Percentiles rank a stretch among this genome's conserved stretches.
phyloP scores from a whole-genome alignment of 1,139 yeast genomes.

The Blastobotrys arbuscula region DNA sequence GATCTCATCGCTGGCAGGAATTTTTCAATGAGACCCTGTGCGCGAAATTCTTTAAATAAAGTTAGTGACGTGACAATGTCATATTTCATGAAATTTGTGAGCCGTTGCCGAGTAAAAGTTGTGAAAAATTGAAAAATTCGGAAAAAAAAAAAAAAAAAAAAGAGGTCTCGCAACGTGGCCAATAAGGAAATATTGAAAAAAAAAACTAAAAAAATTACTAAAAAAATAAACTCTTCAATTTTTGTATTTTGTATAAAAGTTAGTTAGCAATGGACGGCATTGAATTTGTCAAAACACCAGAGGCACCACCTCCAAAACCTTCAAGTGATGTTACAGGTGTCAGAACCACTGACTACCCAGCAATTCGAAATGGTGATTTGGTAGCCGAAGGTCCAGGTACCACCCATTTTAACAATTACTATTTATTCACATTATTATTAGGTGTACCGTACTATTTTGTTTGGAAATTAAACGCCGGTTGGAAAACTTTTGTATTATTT shows the following conservation, averaged over 20 bases:
- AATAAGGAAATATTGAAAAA: no score
- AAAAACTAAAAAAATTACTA: no score
- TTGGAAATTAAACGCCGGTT: slow-evolving; percentile 68
- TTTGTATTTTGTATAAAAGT: not conserved
- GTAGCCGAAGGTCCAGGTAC: slow-evolving; percentile 93
- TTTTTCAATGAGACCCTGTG: no score
- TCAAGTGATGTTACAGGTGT: slow-evolving; percentile 51
- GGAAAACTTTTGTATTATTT: slow-evolving; percentile 50
- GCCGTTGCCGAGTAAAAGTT: no score
- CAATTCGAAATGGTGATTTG: slow-evolving; percentile 79
- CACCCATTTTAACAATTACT: slow-evolving; percentile 61
- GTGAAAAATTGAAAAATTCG: not conserved
- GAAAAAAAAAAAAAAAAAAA: not conserved
- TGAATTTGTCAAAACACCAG: slow-evolving; percentile 56
- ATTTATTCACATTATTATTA: slow-evolving; percentile 48
- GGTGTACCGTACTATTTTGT: slow-evolving; percentile 61
- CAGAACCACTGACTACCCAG: slow-evolving; percentile 57
- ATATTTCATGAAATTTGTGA: no score
- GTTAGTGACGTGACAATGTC: no score
- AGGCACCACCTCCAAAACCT: slow-evolving; percentile 47
- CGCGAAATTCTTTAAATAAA: no score
- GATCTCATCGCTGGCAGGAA: no score
- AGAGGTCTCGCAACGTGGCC: not conserved
- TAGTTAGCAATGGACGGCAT: slow-evolving; percentile 19
- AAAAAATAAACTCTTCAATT: not conserved